These are phyloP conservation scores for Ilex paraguariensis DNA, from an alignment of 305 asterid species.

Conservation along the genomic window DNA sequence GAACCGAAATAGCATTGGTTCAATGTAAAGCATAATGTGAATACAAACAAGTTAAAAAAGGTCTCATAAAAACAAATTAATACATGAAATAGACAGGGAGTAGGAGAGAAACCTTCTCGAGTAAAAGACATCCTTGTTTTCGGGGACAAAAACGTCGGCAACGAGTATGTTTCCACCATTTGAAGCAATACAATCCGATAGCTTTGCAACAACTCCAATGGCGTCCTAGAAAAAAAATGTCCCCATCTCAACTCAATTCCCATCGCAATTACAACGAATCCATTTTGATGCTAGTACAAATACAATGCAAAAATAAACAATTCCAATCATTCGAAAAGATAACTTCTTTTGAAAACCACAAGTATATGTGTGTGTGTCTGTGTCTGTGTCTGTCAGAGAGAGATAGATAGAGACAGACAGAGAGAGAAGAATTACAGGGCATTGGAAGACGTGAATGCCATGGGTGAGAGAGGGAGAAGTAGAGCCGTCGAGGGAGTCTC, in stretches of 20 bases:
- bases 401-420: too few species aligned
- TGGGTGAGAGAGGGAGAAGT: constrained; percentile 62
- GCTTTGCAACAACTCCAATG: constrained; percentile 80
- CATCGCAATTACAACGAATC: too few species aligned
- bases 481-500: constrained; percentile 34
- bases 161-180: constrained; percentile 77
- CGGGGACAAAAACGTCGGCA: constrained; percentile 92
- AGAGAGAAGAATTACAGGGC: constrained; percentile 42
- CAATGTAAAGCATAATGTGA: background rate
- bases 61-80: background rate
- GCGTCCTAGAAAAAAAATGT: constrained; percentile 47
- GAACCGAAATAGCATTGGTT: too few species aligned
- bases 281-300: too few species aligned
- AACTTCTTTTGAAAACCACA: too few species aligned
- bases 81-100: background rate
- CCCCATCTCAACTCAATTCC: too few species aligned
- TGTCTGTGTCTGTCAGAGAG: too few species aligned
- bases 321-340: too few species aligned
- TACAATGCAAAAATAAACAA: too few species aligned
- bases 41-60: background rate
- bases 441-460: constrained; percentile 88
- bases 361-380: too few species aligned
- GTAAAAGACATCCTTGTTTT: constrained; percentile 71
- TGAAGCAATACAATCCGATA: constrained; percentile 91
- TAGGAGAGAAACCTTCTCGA: constrained; percentile 64